Percentiles rank a stretch among this genome's conserved stretches.
These are phyloP conservation scores for Leishmania tropica DNA, from an alignment of 208 protist genomes.

Conservation along the genomic window DNA sequence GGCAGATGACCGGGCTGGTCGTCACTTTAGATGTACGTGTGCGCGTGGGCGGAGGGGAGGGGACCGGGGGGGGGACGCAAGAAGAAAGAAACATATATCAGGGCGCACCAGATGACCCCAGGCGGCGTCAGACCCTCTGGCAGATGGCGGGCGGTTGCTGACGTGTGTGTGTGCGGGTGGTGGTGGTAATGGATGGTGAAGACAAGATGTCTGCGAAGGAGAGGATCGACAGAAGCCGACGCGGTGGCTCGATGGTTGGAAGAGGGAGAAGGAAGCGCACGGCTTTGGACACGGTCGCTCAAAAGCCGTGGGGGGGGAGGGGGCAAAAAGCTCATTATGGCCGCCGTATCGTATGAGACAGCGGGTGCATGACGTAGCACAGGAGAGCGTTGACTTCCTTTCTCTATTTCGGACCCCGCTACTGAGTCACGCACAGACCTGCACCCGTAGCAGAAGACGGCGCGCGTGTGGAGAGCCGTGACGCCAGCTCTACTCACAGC, in stretches of 20 bases:
- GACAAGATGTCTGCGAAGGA: neutral
- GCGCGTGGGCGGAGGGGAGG: neutral
- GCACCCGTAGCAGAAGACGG: neutral
- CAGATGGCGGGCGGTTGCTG: neutral
- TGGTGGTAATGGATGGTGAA: neutral
- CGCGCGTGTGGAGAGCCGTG: neutral
- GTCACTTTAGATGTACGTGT: neutral
- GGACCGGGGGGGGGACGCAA: neutral
- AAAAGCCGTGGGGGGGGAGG: neutral
- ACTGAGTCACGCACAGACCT: neutral
- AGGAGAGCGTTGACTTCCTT: neutral
- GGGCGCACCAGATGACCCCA: neutral
- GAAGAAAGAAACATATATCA: neutral
- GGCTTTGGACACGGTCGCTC: neutral
- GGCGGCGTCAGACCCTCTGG: neutral
- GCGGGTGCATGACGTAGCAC: neutral
- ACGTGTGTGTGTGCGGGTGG: neutral
- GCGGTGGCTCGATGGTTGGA: neutral
- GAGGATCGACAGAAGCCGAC: neutral
- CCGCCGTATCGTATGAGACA: neutral
- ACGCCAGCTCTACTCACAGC: neutral
- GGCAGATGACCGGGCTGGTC: neutral
- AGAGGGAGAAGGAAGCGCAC: neutral
- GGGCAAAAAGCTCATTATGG: neutral
- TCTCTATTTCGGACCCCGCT: neutral